Base-by-base conservation (phyloP, 2,329 filamentous ascomycete species). In the Pezicula carpinea region DNA sequence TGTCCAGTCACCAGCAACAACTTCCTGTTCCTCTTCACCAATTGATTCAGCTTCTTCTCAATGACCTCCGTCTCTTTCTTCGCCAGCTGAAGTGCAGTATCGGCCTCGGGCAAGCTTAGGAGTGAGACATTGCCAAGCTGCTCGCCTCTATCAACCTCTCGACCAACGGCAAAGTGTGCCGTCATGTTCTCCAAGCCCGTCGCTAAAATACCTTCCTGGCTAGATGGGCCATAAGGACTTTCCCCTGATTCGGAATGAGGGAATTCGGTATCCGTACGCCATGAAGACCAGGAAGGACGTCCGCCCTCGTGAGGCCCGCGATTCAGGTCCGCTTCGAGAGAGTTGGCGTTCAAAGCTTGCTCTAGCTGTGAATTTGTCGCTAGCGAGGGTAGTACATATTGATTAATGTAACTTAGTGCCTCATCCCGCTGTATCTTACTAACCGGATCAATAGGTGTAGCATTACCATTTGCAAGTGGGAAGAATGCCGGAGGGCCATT, bases 371-470 rank as follows among this genome's bases (percentile, higher is more conserved):
- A 54, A 41, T 61, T 63, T 11, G 57, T 63, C 10, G 62, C 60
- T 6, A 66, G 57, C 6, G 63, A 64, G 7, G 82, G 81, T 29
- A 85, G 69, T 2, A 85, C 79, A 53, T 82, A 83, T 63, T 85
- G 81, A 62, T 85, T 85, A 64, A 85, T 83, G 64, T 83, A 85
- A 62, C 75, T 77, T 34, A 85, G 75, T 1, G 80, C 80, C 58
- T 84, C 81, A 55, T 85, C 80, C 11, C 80, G 76, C 62, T 82
- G 80, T 54, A 85, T 79, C 68, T 84, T 84, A 53, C 74, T 75
- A 21, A 83, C 73, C 1, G 80, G 79, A 54, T 85, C 80, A 49
- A 75, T 72, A 5, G 70, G 69, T 40, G 71, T 44, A 26, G 44
- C 46, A 18, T 48, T 53, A 31, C 53, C 57, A 22, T 53, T 55